Base-by-base conservation (phyloP, 768 basidiomycete species). In the Fistulinella prunicolor region DNA sequence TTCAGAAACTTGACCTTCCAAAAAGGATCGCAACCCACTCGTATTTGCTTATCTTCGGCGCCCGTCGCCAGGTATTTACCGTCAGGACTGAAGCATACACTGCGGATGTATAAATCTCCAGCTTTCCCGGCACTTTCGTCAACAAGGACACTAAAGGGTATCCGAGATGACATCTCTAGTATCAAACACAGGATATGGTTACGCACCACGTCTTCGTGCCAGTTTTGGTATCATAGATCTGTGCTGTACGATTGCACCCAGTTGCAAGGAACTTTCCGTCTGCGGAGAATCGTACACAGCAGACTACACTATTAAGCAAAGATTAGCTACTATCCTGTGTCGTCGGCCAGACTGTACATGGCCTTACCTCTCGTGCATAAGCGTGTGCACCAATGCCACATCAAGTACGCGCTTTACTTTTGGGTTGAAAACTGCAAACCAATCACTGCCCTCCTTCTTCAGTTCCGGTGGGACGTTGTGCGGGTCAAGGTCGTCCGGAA, bases 201-300 rank as follows among this genome's bases (percentile, higher is more conserved):
- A 65, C 83, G 46, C 55, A 93, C 94, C 87, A 93, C 24, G 85
- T 85, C 70, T 90, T 92, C 0, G 62, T 65, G 7, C 94, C 94
- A 0, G 89, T 86, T 70, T 88, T 88, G 22, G 87, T 88, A 63
- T 97, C 92, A 65, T 89, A 97, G 47, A 98, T 94, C 67, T 96
- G 94, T 17, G 94, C 92, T 0, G 92, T 91, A 35, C 91, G 79
- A 70, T 98, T 98, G 70, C 94, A 98, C 12, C 95, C 95, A 4
- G 95, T 97, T 24, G 95, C 95, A 26, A 97, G 80, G 51, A 77
- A 84, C 66, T 89, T 92, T 22, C 94, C 92, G 67, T 98, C 94
- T 13, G 91, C 89, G 43, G 92, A 95, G 71, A 96, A 95, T 50
- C 88, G 80, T 22, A 96, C 93, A 61, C 94, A 96, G 59, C 94